Percentiles rank a stretch among this genome's conserved stretches.
Conservation (phyloP, 2,329 filamentous ascomycete genomes). For the Parascedosporium putredinis region DNA sequence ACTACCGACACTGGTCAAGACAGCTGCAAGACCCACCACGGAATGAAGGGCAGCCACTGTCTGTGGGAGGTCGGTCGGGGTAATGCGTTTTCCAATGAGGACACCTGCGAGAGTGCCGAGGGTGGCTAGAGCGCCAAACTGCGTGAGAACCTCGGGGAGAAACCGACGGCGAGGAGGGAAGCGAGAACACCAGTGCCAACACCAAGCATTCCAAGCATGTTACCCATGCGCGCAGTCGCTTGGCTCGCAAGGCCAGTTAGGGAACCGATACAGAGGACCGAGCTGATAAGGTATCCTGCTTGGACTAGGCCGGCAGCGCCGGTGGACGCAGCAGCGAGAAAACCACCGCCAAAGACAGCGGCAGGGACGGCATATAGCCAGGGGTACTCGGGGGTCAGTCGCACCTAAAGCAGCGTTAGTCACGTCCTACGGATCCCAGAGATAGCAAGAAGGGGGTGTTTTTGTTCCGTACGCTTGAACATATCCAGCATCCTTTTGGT, state of each 20-base stretch:
- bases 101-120: slow-evolving; percentile 60
- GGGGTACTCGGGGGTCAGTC: slow-evolving; percentile 80
- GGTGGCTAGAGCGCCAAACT: slow-evolving; percentile 68
- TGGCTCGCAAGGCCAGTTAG: slow-evolving; percentile 75
- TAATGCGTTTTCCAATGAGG: slow-evolving; percentile 76
- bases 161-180: slow-evolving; percentile 71
- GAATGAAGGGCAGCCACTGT: slow-evolving; percentile 84
- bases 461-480: slow-evolving; percentile 54
- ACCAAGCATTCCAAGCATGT: slow-evolving; percentile 76
- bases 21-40: slow-evolving; percentile 79
- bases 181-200: slow-evolving; percentile 75
- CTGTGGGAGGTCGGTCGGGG: slow-evolving; percentile 77
- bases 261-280: slow-evolving; percentile 74
- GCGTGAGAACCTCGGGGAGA: slow-evolving; percentile 68
- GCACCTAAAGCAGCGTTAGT: slow-evolving; percentile 33
- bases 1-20: slow-evolving; percentile 79
- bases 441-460: background rate
- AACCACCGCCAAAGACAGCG: slow-evolving; percentile 68
- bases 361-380: slow-evolving; percentile 78
- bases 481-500: slow-evolving; percentile 91
- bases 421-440: slow-evolving; percentile 15
- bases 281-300: slow-evolving; percentile 78
- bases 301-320: slow-evolving; percentile 78
- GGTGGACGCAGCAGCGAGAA: slow-evolving; percentile 67
- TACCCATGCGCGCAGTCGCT: slow-evolving; percentile 72